Conservation (phyloP, 1,284 basidiomycete genomes). For the Ustilago loliicola region DNA sequence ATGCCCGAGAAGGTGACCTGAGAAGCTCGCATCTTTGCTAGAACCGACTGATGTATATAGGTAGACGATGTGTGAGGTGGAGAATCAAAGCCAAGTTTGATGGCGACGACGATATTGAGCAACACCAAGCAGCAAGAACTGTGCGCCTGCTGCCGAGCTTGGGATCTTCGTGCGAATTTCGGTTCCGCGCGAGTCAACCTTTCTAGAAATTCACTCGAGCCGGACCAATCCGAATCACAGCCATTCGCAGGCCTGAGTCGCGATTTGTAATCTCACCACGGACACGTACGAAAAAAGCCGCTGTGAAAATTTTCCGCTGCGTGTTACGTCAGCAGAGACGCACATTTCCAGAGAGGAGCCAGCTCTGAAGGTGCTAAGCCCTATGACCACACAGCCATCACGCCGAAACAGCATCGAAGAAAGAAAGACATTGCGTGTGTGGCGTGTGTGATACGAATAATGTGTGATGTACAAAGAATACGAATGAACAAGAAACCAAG, state of each 20-base stretch:
- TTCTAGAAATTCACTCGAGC: slow-evolving; percentile 2
- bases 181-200: slow-evolving; percentile 18
- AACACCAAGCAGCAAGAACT: not conserved
- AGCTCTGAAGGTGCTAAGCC: too few relatives aligned
- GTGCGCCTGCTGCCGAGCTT: slow-evolving; percentile 2
- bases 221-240: slow-evolving; percentile 21
- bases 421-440: slow-evolving; percentile 24
- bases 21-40: slow-evolving; percentile 51
- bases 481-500: not conserved
- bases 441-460: slow-evolving; percentile 29
- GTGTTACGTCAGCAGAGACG: not conserved
- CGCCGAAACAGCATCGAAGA: not conserved
- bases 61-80: slow-evolving; percentile 9
- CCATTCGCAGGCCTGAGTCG: not conserved
- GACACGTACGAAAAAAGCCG: slow-evolving; percentile 18
- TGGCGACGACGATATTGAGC: slow-evolving; percentile 8
- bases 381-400: not conserved
- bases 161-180: slow-evolving; percentile 22
- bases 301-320: not conserved
- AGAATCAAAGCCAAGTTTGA: slow-evolving; percentile 6
- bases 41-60: not conserved
- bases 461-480: slow-evolving; percentile 23
- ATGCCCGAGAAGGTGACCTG: slow-evolving; percentile 58
- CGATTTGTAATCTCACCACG: slow-evolving; percentile 10
- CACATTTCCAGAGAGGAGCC: not conserved